Conservation (phyloP, 2,329 filamentous ascomycete genomes). For the Coniella lustricola region DNA sequence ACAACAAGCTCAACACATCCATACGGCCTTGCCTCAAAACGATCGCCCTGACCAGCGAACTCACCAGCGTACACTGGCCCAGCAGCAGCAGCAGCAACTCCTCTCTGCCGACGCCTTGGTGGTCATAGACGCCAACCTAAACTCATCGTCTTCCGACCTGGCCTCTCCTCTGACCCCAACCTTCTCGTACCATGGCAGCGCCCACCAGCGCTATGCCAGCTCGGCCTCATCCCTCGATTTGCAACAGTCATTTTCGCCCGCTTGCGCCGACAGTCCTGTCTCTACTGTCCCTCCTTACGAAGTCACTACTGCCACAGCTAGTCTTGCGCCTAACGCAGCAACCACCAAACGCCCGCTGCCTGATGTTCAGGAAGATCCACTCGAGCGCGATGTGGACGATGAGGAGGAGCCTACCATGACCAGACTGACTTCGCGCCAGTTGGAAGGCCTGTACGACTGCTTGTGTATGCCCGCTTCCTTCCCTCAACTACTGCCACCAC, state of each 20-base stretch:
- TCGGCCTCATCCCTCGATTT: slow-evolving; percentile 73
- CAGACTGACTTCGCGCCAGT: slow-evolving; percentile 39
- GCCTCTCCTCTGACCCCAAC: slow-evolving; percentile 66
- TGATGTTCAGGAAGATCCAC: slow-evolving; percentile 77
- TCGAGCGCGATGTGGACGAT: slow-evolving; percentile 59
- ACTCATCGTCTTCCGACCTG: slow-evolving; percentile 58
- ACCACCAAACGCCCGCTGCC: slow-evolving; percentile 62
- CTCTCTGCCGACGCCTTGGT: slow-evolving; percentile 23
- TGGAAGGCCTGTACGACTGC: slow-evolving; percentile 53
- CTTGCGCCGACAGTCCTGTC: slow-evolving; percentile 43
- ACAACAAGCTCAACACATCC: not conserved
- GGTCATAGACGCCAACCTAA: slow-evolving; percentile 39
- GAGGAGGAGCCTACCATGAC: slow-evolving; percentile 31
- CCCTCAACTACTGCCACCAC: not conserved
- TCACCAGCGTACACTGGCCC: not conserved
- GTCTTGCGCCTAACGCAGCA: slow-evolving; percentile 24
- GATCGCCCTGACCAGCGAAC: not conserved
- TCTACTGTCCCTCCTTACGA: slow-evolving; percentile 43
- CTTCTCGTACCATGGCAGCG: slow-evolving; percentile 47
- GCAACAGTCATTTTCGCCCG: slow-evolving; percentile 29
- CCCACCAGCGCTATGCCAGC: slow-evolving; percentile 54
- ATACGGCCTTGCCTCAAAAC: not conserved
- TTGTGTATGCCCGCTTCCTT: slow-evolving; percentile 55
- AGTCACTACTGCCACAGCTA: slow-evolving; percentile 1
- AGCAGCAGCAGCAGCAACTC: slow-evolving; percentile 18